Conservation (phyloP, 192 early-diverging fungal genomes). For the Rhizophagus prolifer region DNA sequence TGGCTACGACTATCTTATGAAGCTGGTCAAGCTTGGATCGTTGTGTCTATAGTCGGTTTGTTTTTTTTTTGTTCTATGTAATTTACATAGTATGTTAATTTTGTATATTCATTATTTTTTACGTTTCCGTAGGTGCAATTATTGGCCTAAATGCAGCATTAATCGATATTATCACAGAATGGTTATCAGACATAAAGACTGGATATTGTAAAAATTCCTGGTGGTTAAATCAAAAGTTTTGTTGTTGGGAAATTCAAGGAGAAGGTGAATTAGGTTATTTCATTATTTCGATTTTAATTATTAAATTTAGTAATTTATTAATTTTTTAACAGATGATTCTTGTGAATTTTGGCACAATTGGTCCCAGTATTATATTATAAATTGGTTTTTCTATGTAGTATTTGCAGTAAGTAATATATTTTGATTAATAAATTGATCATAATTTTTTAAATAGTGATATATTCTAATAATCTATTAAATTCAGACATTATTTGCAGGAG, state of each 20-base stretch:
- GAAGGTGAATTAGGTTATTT: conserved; percentile 42
- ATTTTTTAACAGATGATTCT: conserved; percentile 46
- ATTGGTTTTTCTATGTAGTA: conserved; percentile 77
- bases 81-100: neutral
- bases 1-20: conserved; percentile 61
- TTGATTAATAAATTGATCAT: neutral
- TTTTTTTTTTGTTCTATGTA: neutral
- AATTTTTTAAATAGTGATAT: neutral
- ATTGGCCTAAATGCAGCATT: conserved; percentile 85
- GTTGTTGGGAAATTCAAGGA: conserved; percentile 79
- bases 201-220: conserved; percentile 81
- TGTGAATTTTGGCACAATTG: conserved; percentile 77
- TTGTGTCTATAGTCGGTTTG: conserved; percentile 77
- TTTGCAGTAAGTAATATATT: conserved; percentile 52
- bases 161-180: conserved; percentile 88
- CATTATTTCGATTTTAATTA: neutral
- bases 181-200: conserved; percentile 85
- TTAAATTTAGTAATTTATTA: conserved; percentile 25
- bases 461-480: conserved; percentile 1
- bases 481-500: conserved; percentile 67
- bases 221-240: conserved; percentile 93
- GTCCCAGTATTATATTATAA: conserved; percentile 56
- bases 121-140: conserved; percentile 43
- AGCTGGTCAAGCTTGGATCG: conserved; percentile 80
- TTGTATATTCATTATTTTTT: neutral